Evolutionary conservation across 2,329 filamentous ascomycete genomes (phyloP).

Genomic region (Penicillium oxalicum): DNA sequence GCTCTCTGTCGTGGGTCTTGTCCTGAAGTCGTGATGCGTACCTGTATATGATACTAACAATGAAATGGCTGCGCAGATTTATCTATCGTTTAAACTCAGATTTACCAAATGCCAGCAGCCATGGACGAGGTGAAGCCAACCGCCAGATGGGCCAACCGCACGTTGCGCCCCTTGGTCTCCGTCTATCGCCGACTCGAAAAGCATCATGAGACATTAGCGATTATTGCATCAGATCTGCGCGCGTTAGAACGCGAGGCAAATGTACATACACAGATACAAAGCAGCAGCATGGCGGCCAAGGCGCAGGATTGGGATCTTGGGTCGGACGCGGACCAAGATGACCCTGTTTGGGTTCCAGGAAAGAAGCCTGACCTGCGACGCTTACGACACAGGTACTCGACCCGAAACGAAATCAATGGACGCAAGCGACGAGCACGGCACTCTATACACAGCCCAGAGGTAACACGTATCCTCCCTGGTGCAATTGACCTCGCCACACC

Average conservation of each 20-base stretch:
- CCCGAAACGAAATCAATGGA: constrained; percentile 21
- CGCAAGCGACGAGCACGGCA: constrained; percentile 24
- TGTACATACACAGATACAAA: constrained; percentile 1
- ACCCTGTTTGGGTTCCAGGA: constrained; percentile 38
- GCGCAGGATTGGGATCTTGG: constrained; percentile 15
- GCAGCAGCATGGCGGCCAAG: constrained; percentile 2
- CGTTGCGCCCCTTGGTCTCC: constrained; percentile 39
- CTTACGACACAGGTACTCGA: constrained; percentile 35
- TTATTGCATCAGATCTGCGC: constrained; percentile 21
- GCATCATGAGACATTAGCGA: constrained; percentile 31
- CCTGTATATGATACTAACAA: background rate
- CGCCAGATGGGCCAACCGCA: constrained; percentile 40
- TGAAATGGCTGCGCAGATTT: constrained; percentile 6
- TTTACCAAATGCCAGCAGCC: background rate
- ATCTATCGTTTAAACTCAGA: background rate
- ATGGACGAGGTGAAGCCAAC: constrained; percentile 38
- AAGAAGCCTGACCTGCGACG: constrained; percentile 27
- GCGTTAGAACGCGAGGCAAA: constrained; percentile 10
- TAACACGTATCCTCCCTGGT: constrained; percentile 31
- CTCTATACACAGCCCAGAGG: constrained; percentile 33
- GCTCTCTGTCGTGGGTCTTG: constrained; percentile 4
- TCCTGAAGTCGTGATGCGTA: background rate
- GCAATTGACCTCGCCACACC: constrained; percentile 40
- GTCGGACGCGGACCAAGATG: constrained; percentile 32
- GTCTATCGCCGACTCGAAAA: constrained; percentile 38